These are phyloP conservation scores for Cladophialophora carrionii DNA, from an alignment of 2,329 filamentous ascomycete genomes.

Conservation along the genomic window DNA sequence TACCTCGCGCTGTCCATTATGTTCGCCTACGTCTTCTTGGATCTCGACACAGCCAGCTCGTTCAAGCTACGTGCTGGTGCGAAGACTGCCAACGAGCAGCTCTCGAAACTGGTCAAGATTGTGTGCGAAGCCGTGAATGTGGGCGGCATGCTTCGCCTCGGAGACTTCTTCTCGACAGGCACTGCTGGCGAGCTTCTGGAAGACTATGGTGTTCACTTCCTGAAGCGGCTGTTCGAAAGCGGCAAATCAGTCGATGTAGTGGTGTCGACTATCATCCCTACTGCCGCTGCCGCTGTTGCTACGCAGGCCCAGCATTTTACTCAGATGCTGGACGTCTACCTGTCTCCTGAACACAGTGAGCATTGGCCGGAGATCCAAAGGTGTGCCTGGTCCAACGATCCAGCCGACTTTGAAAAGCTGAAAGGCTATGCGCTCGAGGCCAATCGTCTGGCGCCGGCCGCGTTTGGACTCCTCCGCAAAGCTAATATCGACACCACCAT, in stretches of 20 bases:
- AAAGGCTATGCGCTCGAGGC: conserved; percentile 39
- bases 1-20: conserved; percentile 40
- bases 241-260: conserved; percentile 54
- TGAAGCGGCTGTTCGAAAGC: conserved; percentile 56
- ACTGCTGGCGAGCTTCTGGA: conserved; percentile 46
- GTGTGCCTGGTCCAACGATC: conserved; percentile 37
- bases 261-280: conserved; percentile 62
- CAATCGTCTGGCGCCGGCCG: conserved; percentile 36
- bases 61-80: conserved; percentile 37
- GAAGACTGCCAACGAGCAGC: conserved; percentile 31
- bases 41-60: conserved; percentile 39
- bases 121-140: conserved; percentile 39
- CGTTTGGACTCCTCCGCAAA: conserved; percentile 37
- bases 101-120: conserved; percentile 37
- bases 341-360: conserved; percentile 47
- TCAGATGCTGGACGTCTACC: conserved; percentile 61
- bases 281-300: conserved; percentile 59
- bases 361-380: conserved; percentile 39
- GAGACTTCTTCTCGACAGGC: conserved; percentile 35
- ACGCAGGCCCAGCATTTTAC: conserved; percentile 63
- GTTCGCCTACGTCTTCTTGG: conserved; percentile 42
- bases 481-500: conserved; percentile 32
- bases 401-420: conserved; percentile 38
- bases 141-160: conserved; percentile 46
- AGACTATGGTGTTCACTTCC: conserved; percentile 60